These are phyloP conservation scores for Mycena floridula DNA, from an alignment of 768 basidiomycete genomes.

Conservation along the genomic window DNA sequence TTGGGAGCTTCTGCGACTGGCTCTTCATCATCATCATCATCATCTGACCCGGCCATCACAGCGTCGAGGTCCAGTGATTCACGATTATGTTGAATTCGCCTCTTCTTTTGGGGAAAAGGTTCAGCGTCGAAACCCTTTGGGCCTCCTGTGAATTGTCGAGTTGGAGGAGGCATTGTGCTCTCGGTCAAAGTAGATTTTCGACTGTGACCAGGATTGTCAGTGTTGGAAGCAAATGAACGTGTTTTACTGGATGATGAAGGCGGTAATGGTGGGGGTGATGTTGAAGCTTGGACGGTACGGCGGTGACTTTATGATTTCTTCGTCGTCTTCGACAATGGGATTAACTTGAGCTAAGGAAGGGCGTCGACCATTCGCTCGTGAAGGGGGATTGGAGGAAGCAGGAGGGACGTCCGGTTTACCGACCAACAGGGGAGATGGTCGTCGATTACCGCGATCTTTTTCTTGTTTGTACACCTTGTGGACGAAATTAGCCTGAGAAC, in stretches of 20 bases:
- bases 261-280: slow-evolving; percentile 32
- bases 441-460: slow-evolving; percentile 44
- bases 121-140: slow-evolving; percentile 19
- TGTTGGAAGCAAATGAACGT: slow-evolving; percentile 26
- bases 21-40: slow-evolving; percentile 35
- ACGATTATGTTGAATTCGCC: slow-evolving; percentile 46
- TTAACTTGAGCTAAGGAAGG: slow-evolving; percentile 51
- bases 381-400: slow-evolving; percentile 22
- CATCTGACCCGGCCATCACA: slow-evolving; percentile 64
- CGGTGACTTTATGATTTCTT: slow-evolving; percentile 28
- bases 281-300: slow-evolving; percentile 41
- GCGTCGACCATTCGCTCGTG: slow-evolving; percentile 27
- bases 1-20: slow-evolving; percentile 12
- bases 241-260: slow-evolving; percentile 19
- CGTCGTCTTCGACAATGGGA: slow-evolving; percentile 66
- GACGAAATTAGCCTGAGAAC: slow-evolving; percentile 12
- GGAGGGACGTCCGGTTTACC: slow-evolving; percentile 27
- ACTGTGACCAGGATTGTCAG: slow-evolving; percentile 14
- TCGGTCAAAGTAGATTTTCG: slow-evolving; percentile 22
- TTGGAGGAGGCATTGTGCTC: slow-evolving; percentile 22
- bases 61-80: slow-evolving; percentile 76
- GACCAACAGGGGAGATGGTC: slow-evolving; percentile 27
- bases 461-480: slow-evolving; percentile 69
- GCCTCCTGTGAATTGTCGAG: slow-evolving; percentile 14
- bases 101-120: slow-evolving; percentile 42